Conservation (phyloP, 2,329 filamentous ascomycete species). For the Ascochyta clinopodiicola region DNA sequence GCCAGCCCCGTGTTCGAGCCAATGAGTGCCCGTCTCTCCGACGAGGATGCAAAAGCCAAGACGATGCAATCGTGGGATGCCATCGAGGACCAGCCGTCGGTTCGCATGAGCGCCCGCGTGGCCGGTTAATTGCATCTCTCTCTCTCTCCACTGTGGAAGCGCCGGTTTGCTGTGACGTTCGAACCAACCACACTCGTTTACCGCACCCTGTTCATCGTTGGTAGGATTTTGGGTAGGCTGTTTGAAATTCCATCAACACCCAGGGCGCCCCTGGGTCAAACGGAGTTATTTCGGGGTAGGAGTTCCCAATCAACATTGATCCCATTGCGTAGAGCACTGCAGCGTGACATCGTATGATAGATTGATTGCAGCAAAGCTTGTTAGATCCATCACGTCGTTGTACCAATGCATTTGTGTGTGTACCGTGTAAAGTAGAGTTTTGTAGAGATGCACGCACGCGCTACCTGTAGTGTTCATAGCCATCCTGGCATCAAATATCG, state of each 20-base stretch:
- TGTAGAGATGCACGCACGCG: not conserved
- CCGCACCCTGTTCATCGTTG: not conserved
- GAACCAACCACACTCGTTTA: not conserved
- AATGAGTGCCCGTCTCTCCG: conserved; percentile 44
- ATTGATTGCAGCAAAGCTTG: not conserved
- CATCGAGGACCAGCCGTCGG: conserved; percentile 39
- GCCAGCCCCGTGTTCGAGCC: conserved; percentile 43
- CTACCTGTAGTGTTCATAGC: not conserved
- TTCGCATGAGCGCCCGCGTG: conserved; percentile 44
- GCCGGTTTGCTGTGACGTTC: not conserved
- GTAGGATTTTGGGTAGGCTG: not conserved
- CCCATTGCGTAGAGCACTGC: not conserved
- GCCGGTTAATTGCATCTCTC: conserved; percentile 11
- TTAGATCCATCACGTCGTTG: not conserved
- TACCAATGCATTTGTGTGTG: not conserved
- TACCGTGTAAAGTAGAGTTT: not conserved
- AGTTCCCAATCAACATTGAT: not conserved
- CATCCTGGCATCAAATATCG: not conserved
- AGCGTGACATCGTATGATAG: not conserved
- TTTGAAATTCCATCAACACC: not conserved
- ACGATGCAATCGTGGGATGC: conserved; percentile 28
- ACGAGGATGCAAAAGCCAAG: conserved; percentile 28
- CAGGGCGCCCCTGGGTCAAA: not conserved
- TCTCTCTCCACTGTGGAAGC: not conserved
- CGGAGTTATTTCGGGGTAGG: not conserved